A percentile compares a stretch with the other conserved stretches of the same genome.
These are phyloP conservation scores for Crithidia fasciculata DNA, from an alignment of 208 protist species.

Conservation along the genomic window DNA sequence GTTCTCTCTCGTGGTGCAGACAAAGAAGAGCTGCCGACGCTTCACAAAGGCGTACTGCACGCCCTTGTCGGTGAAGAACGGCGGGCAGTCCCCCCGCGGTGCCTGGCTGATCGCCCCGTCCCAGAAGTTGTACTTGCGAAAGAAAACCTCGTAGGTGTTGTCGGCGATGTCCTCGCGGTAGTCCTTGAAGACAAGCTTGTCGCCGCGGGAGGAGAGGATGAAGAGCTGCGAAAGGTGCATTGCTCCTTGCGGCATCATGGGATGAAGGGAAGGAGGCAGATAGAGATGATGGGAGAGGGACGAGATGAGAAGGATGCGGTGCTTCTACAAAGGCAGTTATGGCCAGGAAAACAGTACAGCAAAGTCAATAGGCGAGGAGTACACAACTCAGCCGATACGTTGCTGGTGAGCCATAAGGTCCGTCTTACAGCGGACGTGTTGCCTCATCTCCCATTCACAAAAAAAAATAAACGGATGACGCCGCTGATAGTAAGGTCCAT, in stretches of 20 bases:
- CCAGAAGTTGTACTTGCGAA: constrained; percentile 79
- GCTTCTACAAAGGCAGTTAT: no score
- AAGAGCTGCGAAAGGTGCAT: constrained; percentile 83
- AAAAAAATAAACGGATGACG: no score
- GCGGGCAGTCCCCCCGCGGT: constrained; percentile 61
- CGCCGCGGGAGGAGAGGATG: constrained; percentile 81
- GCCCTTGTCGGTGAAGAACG: constrained; percentile 72
- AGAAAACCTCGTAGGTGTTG: constrained; percentile 82
- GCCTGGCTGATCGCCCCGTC: constrained; percentile 45
- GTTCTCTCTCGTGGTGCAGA: constrained; percentile 82
- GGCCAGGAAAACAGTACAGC: no score
- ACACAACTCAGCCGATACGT: no score
- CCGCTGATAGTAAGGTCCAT: no score
- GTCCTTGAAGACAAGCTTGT: constrained; percentile 85
- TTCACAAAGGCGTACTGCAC: constrained; percentile 83
- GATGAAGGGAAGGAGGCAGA: no score
- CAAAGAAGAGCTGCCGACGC: constrained; percentile 79
- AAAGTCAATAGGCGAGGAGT: no score
- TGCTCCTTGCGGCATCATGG: not conserved
- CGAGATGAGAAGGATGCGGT: no score
- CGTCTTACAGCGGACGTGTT: no score
- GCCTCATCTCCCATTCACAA: no score
- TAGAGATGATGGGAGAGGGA: no score
- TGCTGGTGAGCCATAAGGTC: no score
- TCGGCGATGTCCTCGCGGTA: constrained; percentile 77